Percentiles rank a stretch among this genome's conserved stretches.
Evolutionary conservation across 192 early-diverging fungal species (phyloP).

Genomic region (Gonapodya prolifera): DNA sequence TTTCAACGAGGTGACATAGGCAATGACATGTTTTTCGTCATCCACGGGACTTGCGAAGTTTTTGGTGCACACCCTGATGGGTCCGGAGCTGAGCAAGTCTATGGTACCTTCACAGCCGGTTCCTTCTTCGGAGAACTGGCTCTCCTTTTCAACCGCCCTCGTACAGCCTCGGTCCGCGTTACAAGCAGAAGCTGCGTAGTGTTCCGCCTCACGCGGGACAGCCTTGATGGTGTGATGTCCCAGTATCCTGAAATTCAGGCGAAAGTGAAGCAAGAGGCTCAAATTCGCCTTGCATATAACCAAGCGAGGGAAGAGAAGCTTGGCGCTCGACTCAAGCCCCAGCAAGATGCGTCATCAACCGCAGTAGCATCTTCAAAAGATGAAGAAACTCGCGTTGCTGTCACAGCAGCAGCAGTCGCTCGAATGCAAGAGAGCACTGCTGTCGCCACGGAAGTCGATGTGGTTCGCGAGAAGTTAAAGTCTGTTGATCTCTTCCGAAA

Average conservation of each 20-base stretch:
- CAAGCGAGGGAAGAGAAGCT: slow-evolving; percentile 25
- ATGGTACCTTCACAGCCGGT: slow-evolving; percentile 33
- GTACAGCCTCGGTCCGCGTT: slow-evolving; percentile 33
- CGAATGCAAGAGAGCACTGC: slow-evolving; percentile 13
- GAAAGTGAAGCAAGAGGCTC: slow-evolving; percentile 32
- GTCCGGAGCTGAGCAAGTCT: slow-evolving; percentile 10
- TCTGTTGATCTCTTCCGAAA: slow-evolving; percentile 13
- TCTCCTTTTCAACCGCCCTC: slow-evolving; percentile 27
- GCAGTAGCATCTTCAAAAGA: background rate
- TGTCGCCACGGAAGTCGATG: slow-evolving; percentile 32
- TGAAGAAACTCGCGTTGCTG: background rate
- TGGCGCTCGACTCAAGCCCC: background rate
- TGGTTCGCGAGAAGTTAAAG: slow-evolving; percentile 38
- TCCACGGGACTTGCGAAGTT: slow-evolving; percentile 29
- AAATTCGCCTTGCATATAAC: slow-evolving; percentile 25
- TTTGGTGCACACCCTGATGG: slow-evolving; percentile 25
- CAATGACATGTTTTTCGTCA: slow-evolving; percentile 39
- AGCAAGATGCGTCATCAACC: background rate
- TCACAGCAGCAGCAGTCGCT: slow-evolving; percentile 8
- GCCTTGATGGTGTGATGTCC: slow-evolving; percentile 26
- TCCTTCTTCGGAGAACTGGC: slow-evolving; percentile 43
- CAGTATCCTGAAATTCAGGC: slow-evolving; percentile 29
- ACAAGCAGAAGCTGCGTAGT: slow-evolving; percentile 16
- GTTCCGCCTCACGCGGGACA: slow-evolving; percentile 30
- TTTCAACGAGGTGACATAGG: slow-evolving; percentile 33